Evolutionary conservation across 2,329 filamentous ascomycete genomes (phyloP), one percentile per base, ranked within the genome.

Genomic region (Fusarium coffeatum): DNA sequence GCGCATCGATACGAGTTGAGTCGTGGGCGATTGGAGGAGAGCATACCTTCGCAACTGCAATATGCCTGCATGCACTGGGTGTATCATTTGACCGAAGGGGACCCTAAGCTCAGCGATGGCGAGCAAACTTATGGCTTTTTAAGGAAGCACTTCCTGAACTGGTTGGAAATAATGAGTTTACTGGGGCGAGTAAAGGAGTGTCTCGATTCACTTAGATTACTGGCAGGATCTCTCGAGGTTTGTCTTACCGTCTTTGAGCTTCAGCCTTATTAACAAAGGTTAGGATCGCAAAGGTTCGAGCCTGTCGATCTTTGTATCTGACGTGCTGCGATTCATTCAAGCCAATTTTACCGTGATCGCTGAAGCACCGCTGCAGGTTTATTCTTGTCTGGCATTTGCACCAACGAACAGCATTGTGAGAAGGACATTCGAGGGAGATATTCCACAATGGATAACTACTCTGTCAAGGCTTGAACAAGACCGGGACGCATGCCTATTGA

Each of bases 31-130:
- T 2, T 49, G 13, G 20, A 25, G 9, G 2, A 37, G 11, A 6
- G 20, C 20, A 32, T 34, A 8, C 20, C 47, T 34, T 20, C 30
- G 4, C 8, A 53, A 9, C 4, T 53, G 0, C 9, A 42, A 40
- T 53, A 53, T 42, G 37, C 50, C 13, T 53, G 37, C 25, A 41
- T 53, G 15, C 8, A 53, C 50, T 53, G 50, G 50, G 12, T 4
- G 10, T 30, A 42, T 16, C 32, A 40, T 13, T 8, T 27, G 7
- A 51, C n/a, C 6, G 11, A 25, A 7, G 32, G 22, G 6, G 8
- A 50, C n/a, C 22, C 30, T 18, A 0, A 10, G 3, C 10, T 3
- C 2, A 2, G 10, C 5, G 6, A 40, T 15, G 3, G 4, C n/a
- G 2, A 8, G 27, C 2, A 0, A 50, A 27, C 25, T 4, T 15